Evolutionary conservation across 225 moss, liverwort and hornwort genomes (phyloP).

Genomic region (Physcomitrium patens): DNA sequence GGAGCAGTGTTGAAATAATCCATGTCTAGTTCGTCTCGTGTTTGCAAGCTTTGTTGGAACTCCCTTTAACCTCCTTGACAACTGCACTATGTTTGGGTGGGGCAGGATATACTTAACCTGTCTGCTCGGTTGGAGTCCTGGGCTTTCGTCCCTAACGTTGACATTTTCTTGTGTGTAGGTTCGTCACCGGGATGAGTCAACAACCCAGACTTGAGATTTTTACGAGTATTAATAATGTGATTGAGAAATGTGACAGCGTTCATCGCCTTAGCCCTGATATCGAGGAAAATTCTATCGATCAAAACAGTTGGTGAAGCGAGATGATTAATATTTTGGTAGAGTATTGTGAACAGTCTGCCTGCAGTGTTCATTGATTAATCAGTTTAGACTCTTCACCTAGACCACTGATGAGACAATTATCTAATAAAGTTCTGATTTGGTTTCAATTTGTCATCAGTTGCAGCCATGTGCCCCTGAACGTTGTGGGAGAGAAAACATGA

Average conservation of each 20-base stretch:
- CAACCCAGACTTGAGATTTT: conserved; percentile 6
- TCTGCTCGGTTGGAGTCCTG: background rate
- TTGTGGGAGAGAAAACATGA: too few species aligned
- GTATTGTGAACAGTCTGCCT: background rate
- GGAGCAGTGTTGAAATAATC: too few species aligned
- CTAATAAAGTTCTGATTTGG: too few species aligned
- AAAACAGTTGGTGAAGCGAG: background rate
- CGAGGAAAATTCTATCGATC: background rate
- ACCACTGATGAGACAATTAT: too few species aligned
- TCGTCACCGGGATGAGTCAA: conserved; percentile 14
- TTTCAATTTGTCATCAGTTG: too few species aligned
- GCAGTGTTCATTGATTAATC: background rate
- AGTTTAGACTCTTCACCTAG: background rate
- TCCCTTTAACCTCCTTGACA: too few species aligned
- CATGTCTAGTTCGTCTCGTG: background rate
- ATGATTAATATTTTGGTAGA: background rate
- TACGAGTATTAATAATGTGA: background rate
- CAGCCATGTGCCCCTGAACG: too few species aligned
- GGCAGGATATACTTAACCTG: too few species aligned
- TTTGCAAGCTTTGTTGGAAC: too few species aligned
- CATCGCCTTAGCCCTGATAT: background rate
- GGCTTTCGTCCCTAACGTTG: background rate
- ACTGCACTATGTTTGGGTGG: background rate
- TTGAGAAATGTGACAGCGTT: background rate
- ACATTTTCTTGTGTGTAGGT: conserved; percentile 15